Percentiles rank a stretch among this genome's conserved stretches.
phyloP scores from a whole-genome alignment of 2,329 filamentous ascomycete species.

The Fusarium transvaalense region DNA sequence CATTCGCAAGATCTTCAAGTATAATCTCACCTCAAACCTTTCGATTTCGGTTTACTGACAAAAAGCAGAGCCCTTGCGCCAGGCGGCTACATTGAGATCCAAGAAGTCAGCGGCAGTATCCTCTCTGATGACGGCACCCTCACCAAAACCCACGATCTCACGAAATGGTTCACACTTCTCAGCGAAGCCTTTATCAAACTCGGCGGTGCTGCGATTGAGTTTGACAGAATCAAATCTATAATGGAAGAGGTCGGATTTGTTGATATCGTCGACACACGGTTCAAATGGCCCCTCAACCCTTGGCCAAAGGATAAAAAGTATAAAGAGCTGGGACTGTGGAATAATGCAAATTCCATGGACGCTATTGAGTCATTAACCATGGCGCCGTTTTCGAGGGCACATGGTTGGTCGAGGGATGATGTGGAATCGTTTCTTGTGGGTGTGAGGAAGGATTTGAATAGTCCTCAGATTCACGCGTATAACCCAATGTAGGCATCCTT shows the following conservation, averaged over 20 bases:
- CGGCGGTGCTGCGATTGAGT: neutral
- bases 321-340: constrained; percentile 24
- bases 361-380: constrained; percentile 23
- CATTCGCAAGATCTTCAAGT: constrained; percentile 17
- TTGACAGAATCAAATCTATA: constrained; percentile 9
- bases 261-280: neutral
- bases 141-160: neutral
- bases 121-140: constrained; percentile 19
- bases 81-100: constrained; percentile 10
- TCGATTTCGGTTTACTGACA: fast-evolving
- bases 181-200: constrained; percentile 10
- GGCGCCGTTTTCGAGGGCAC: constrained; percentile 16
- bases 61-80: neutral
- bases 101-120: neutral
- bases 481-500: constrained; percentile 19
- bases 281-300: constrained; percentile 21
- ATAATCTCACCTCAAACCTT: fast-evolving
- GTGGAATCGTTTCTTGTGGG: constrained; percentile 18
- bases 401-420: constrained; percentile 28
- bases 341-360: neutral
- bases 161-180: constrained; percentile 1
- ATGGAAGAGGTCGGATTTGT: constrained; percentile 13
- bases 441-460: constrained; percentile 28
- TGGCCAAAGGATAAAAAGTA: constrained; percentile 32
- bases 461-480: constrained; percentile 25